Conservation (phyloP, 2,329 filamentous ascomycete species). For the Grosmannia serpens region DNA sequence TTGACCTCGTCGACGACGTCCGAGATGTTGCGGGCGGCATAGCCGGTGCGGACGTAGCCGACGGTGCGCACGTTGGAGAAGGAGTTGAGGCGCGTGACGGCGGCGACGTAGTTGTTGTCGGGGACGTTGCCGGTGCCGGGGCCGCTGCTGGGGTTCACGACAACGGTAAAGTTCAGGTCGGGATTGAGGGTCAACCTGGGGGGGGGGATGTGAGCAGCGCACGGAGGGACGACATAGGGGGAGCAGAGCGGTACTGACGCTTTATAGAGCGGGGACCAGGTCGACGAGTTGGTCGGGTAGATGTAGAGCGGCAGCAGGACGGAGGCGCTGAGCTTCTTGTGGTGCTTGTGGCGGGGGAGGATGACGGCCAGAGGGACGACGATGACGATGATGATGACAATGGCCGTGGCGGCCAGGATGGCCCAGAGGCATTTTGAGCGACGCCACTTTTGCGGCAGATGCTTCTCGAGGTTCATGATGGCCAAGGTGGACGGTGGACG, state of each 20-base stretch:
- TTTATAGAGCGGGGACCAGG: conserved; percentile 6
- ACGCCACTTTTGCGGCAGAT: neutral
- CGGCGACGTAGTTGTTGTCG: neutral
- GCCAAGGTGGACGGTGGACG: neutral
- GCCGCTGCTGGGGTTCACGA: conserved; percentile 9
- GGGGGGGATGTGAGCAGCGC: neutral
- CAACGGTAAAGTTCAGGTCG: conserved; percentile 6
- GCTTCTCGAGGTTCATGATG: conserved; percentile 4
- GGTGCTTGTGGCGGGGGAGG: neutral
- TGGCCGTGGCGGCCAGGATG: neutral
- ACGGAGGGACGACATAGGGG: neutral
- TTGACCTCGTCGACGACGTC: conserved; percentile 4
- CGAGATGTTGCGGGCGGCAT: conserved; percentile 1
- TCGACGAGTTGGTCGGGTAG: conserved; percentile 5
- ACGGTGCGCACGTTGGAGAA: conserved; percentile 1
- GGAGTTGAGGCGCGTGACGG: neutral
- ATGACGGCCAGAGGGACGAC: conserved; percentile 3
- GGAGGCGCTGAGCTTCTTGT: neutral
- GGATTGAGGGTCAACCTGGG: neutral
- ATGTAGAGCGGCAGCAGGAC: conserved; percentile 9
- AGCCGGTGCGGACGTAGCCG: conserved; percentile 6
- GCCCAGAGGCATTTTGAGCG: neutral
- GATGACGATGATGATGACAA: conserved; percentile 3
- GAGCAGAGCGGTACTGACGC: conserved; percentile 1
- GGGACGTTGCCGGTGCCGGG: conserved; percentile 2